phyloP scores from a whole-genome alignment of 2,329 filamentous ascomycete species.

The Ascomycota sp. region DNA sequence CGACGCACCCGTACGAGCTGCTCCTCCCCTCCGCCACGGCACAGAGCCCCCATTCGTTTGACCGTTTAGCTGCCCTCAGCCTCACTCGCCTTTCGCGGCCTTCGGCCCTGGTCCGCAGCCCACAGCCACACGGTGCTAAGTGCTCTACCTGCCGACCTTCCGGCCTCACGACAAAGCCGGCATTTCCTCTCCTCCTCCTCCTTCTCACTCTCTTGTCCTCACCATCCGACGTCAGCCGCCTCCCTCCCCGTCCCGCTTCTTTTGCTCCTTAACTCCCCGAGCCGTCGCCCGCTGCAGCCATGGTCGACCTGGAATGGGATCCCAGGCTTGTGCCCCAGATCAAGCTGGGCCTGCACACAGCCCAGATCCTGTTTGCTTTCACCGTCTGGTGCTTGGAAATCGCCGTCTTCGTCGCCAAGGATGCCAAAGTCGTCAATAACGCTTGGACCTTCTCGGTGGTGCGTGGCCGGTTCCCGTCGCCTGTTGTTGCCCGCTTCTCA shows the following conservation, averaged over 20 bases:
- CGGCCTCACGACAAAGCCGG: not conserved
- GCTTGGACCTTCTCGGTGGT: conserved; percentile 46
- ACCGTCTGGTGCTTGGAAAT: conserved; percentile 40
- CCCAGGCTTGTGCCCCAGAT: conserved; percentile 30
- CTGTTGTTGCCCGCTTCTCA: conserved; percentile 3
- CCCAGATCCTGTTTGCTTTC: conserved; percentile 32
- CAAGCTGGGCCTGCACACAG: conserved; percentile 36
- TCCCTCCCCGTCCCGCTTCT: not conserved
- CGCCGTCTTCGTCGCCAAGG: conserved; percentile 29
- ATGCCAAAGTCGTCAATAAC: conserved; percentile 30
- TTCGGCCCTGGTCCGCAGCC: no score
- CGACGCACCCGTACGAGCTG: no score
- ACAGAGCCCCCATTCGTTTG: no score
- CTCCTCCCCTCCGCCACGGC: no score
- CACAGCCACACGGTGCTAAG: no score
- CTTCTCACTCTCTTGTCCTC: not conserved
- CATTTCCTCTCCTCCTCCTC: not conserved
- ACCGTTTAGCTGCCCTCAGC: no score
- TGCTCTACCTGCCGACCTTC: no score
- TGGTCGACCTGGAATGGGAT: conserved; percentile 30
- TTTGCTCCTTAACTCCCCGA: not conserved
- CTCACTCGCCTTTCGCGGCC: no score
- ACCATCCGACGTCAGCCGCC: not conserved
- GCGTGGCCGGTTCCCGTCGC: conserved; percentile 9
- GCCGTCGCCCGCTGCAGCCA: conserved; percentile 5